Base-by-base conservation (phyloP, 1,284 basidiomycete genomes). In the Mycosarcoma maydis region DNA sequence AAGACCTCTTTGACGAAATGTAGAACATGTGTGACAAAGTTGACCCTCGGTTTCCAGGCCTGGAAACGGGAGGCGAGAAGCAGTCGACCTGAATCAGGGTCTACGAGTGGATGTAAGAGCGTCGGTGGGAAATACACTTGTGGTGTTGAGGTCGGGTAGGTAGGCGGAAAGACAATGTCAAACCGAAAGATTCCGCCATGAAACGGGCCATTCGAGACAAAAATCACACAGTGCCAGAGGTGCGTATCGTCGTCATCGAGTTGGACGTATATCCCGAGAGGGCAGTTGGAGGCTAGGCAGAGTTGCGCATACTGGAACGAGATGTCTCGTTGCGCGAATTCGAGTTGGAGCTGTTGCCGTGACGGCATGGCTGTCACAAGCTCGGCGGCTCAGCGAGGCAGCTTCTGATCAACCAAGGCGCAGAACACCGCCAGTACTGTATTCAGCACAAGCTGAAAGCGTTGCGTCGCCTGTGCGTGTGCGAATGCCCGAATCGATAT, bases 161-260 rank as follows among this genome's bases (percentile, higher is more conserved):
- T 24, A 1, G 60, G 26, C 0, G 72, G 67, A 36, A 74, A 75
- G 22, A 66, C 64, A 40, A 77, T 62, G 43, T 75, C 65, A 53
- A 77, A 77, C n/a, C 71, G 59, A 42, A 75, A 73, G 33, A 77
- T 55, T 9, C 71, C 71, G 16, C 75, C 73, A 22, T 32, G 36
- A 37, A 69, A 77, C 4, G 67, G 62, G 0, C 75, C 73, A 22
- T 47, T 23, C 1, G 51, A 60, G 6, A 76, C 65, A 36, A 77
- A 77, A 42, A 76, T 52, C 10, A 77, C 71, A 17, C 49, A 37
- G 24, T 75, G 62, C 69, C 69, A 74, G 13, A 71, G 45, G 19
- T 62, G 60, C 4, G 70, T 72, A 27, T 68, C 64, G 24, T 72
- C 58, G 26, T 72, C 65, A 27, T 72, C 61, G 8, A 65, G 57